Percentiles rank a stretch among this genome's conserved stretches.
These are phyloP conservation scores for Daedalea quercina DNA, from an alignment of 768 basidiomycete species.

Conservation along the genomic window DNA sequence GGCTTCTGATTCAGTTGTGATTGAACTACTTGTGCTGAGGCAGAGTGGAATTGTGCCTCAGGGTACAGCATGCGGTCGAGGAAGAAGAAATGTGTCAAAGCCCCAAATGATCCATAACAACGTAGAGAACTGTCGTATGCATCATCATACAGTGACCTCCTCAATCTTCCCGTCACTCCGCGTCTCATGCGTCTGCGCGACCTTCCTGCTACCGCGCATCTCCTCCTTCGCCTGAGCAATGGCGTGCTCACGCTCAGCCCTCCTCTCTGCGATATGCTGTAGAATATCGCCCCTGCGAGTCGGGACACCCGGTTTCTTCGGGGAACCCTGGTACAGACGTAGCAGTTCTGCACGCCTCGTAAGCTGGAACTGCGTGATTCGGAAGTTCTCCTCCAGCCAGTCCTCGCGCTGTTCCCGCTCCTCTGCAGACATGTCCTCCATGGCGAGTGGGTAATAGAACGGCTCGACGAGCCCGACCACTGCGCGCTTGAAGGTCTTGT, in stretches of 20 bases:
- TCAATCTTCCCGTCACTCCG: background rate
- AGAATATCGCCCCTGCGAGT: constrained; percentile 44
- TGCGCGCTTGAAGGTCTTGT: constrained; percentile 81
- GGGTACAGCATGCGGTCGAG: too few species aligned
- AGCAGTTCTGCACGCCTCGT: constrained; percentile 27
- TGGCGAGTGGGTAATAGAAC: constrained; percentile 83
- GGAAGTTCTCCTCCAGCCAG: constrained; percentile 58
- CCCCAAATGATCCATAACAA: too few species aligned
- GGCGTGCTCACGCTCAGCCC: constrained; percentile 35
- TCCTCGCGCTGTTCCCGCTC: constrained; percentile 50
- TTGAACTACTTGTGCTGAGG: too few species aligned
- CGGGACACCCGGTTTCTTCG: constrained; percentile 29
- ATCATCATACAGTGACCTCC: background rate
- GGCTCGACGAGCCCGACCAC: constrained; percentile 89
- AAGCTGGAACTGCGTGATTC: constrained; percentile 29
- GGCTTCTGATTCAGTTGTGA: too few species aligned
- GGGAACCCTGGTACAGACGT: constrained; percentile 29
- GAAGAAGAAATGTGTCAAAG: too few species aligned
- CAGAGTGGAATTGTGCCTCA: too few species aligned
- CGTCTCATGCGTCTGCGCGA: too few species aligned
- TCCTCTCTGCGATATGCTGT: constrained; percentile 40
- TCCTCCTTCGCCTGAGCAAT: constrained; percentile 30
- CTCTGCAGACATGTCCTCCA: constrained; percentile 68
- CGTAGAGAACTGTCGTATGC: too few species aligned
- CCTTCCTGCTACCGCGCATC: constrained; percentile 21